A percentile compares a stretch with the other conserved stretches of the same genome.
Conservation (phyloP, 768 basidiomycete species). For the Lactarius pseudohatsudake region DNA sequence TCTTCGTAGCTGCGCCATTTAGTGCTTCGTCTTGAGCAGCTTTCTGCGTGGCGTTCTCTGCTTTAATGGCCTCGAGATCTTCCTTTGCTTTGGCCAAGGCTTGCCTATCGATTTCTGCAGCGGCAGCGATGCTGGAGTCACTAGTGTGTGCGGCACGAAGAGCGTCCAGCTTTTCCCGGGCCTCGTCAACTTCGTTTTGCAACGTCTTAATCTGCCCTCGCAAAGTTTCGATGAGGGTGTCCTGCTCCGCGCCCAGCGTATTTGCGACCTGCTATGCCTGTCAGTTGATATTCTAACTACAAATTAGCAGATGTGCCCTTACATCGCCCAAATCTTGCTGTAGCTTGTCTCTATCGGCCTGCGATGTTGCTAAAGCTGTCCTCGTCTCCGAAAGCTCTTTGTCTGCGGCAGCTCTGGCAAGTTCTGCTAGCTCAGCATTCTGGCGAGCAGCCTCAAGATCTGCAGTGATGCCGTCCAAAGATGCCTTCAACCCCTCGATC, state of each 20-base stretch:
- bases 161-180: conserved; percentile 53
- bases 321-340: conserved; percentile 53
- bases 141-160: conserved; percentile 49
- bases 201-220: conserved; percentile 51
- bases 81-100: conserved; percentile 62
- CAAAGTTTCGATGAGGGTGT: conserved; percentile 47
- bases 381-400: conserved; percentile 46
- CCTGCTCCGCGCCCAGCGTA: conserved; percentile 42
- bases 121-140: conserved; percentile 43
- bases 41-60: conserved; percentile 53
- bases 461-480: conserved; percentile 46
- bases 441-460: conserved; percentile 50
- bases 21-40: conserved; percentile 49
- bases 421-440: conserved; percentile 47
- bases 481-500: conserved; percentile 48
- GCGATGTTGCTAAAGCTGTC: conserved; percentile 42
- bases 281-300: not conserved
- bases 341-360: conserved; percentile 37
- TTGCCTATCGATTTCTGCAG: conserved; percentile 62
- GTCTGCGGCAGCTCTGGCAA: conserved; percentile 50
- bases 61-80: conserved; percentile 54
- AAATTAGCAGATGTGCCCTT: conserved; percentile 28
- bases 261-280: conserved; percentile 49
- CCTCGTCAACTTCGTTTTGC: conserved; percentile 48
- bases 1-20: conserved; percentile 46